Conservation (phyloP, 1,284 basidiomycete species). For the Tilletia walkeri region DNA sequence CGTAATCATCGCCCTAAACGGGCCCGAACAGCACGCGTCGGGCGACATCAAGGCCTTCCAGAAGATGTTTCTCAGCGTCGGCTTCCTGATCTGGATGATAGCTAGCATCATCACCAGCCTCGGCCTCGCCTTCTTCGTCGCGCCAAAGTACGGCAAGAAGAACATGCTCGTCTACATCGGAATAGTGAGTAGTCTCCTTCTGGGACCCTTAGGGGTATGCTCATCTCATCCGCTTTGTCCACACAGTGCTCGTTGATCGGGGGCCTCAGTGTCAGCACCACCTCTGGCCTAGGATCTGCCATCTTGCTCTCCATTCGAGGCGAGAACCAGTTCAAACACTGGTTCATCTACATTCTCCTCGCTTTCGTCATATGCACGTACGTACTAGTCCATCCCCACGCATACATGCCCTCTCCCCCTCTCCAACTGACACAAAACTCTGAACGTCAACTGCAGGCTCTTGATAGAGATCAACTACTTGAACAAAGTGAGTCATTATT, state of each 20-base stretch:
- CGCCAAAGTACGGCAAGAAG: constrained; percentile 82
- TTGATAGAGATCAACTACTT: constrained; percentile 92
- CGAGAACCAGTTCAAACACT: constrained; percentile 74
- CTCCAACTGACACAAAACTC: background rate
- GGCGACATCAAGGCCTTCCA: constrained; percentile 78
- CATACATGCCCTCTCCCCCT: background rate
- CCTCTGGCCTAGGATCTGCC: constrained; percentile 85
- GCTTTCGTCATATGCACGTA: constrained; percentile 76
- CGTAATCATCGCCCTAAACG: constrained; percentile 67
- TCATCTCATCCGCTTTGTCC: too few relatives aligned
- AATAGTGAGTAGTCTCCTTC: constrained; percentile 19
- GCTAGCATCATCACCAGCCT: constrained; percentile 38
- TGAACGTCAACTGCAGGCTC: constrained; percentile 40
- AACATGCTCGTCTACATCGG: constrained; percentile 85
- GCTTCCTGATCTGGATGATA: constrained; percentile 77
- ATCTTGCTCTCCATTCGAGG: constrained; percentile 84
- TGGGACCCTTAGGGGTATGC: background rate
- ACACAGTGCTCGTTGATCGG: constrained; percentile 82
- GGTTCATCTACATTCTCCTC: constrained; percentile 63
- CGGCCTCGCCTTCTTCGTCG: constrained; percentile 67
- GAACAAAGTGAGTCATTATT: constrained; percentile 71
- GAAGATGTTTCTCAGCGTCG: constrained; percentile 77
- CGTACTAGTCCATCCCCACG: background rate
- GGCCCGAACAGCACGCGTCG: constrained; percentile 75
- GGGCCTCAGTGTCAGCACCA: constrained; percentile 91